Conservation (phyloP, 441 rosid species). For the Croton setiger region DNA sequence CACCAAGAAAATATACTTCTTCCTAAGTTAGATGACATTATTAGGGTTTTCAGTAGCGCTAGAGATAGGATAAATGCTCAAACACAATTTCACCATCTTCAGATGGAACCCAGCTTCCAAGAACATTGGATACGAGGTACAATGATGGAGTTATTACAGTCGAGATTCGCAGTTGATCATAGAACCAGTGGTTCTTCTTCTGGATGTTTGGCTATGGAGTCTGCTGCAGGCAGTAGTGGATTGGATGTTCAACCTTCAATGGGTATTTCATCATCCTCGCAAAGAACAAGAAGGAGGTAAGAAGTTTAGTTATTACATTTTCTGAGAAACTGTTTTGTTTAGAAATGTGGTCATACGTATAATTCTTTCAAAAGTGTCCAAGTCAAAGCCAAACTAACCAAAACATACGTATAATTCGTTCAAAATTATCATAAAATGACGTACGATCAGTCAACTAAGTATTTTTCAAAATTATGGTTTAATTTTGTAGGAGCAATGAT, state of each 20-base stretch:
- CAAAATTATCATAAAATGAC: no score
- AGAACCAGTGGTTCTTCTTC: not conserved
- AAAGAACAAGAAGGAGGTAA: slow-evolving; percentile 47
- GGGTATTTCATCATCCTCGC: slow-evolving; percentile 31
- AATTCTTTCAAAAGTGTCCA: no score
- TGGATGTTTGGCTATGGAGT: not conserved
- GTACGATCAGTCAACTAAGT: no score
- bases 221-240: not conserved
- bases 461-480: not conserved
- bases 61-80: slow-evolving; percentile 31
- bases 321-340: no score
- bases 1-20: slow-evolving; percentile 28
- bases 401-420: no score
- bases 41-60: slow-evolving; percentile 32
- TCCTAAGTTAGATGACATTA: slow-evolving; percentile 37
- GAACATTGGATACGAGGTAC: slow-evolving; percentile 35
- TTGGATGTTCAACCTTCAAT: slow-evolving; percentile 15
- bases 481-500: slow-evolving; percentile 36
- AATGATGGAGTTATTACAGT: slow-evolving; percentile 23
- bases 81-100: slow-evolving; percentile 18
- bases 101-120: slow-evolving; percentile 31
- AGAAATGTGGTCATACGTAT: no score
- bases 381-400: no score
- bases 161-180: slow-evolving; percentile 2
- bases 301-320: not conserved